Evolutionary conservation across 2,329 filamentous ascomycete genomes (phyloP).

Genomic region (Botryotinia globosa): DNA sequence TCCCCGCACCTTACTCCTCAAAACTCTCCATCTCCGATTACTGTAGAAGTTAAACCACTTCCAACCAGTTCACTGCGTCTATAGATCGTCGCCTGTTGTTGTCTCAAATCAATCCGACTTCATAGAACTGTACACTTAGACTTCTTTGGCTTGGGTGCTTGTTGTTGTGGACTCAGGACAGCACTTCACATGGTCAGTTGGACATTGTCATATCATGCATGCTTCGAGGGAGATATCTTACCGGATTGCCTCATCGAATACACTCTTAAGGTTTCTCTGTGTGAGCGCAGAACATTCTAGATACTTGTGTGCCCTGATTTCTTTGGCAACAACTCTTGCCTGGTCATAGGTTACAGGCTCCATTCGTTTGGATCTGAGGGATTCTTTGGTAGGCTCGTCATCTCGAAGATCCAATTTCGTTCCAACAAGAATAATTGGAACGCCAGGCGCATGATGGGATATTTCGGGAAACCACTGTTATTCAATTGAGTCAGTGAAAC

Average conservation of each 20-base stretch:
- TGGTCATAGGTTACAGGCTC: constrained; percentile 95
- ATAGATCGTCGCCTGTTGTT: background rate
- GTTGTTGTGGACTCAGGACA: constrained; percentile 66
- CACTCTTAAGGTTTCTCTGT: constrained; percentile 94
- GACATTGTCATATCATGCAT: background rate
- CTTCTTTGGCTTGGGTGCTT: constrained; percentile 58
- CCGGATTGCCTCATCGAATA: constrained; percentile 98
- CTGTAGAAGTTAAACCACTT: background rate
- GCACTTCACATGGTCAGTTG: constrained; percentile 48
- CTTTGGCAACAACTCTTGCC: constrained; percentile 82
- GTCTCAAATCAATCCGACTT: constrained; percentile 12
- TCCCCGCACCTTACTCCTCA: constrained; percentile 9
- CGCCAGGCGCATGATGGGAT: constrained; percentile 90
- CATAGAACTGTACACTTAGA: constrained; percentile 68
- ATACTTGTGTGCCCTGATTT: constrained; percentile 96
- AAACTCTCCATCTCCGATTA: background rate
- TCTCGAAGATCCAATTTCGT: constrained; percentile 96
- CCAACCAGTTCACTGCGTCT: background rate
- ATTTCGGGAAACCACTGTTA: constrained; percentile 93
- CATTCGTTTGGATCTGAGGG: constrained; percentile 88
- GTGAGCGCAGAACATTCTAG: constrained; percentile 96
- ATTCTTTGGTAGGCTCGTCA: constrained; percentile 77
- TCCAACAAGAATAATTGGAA: constrained; percentile 94
- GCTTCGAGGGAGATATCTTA: constrained; percentile 48
- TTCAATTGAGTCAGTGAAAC: constrained; percentile 21